phyloP scores from a whole-genome alignment of 805 yeast genomes.

The Kodamaea hsintzibuensis region DNA sequence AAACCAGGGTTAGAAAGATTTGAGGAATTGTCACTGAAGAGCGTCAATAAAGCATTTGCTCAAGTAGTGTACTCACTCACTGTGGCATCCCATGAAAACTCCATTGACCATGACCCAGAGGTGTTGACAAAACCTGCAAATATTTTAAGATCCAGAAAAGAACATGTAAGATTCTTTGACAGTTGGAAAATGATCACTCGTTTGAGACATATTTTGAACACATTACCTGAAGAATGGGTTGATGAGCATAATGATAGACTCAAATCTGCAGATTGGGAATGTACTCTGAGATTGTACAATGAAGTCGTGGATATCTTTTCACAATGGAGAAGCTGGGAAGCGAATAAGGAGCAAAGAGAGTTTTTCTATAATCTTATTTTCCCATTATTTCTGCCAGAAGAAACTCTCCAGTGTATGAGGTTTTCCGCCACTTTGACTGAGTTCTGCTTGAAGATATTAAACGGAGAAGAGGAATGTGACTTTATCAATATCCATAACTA shows the following conservation, averaged over 20 bases:
- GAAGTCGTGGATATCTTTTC: constrained; percentile 61
- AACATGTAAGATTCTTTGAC: constrained; percentile 77
- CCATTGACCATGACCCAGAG: constrained; percentile 79
- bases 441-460: neutral
- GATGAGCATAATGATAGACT: constrained; percentile 30
- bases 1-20: constrained; percentile 20
- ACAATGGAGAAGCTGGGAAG: constrained; percentile 93
- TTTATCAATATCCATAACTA: constrained; percentile 16
- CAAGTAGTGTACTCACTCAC: constrained; percentile 46
- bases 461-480: constrained; percentile 13
- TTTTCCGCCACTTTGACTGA: constrained; percentile 6
- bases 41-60: constrained; percentile 15
- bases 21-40: constrained; percentile 13
- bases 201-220: constrained; percentile 67
- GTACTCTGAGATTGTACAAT: constrained; percentile 53
- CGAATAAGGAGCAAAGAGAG: constrained; percentile 58
- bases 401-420: neutral
- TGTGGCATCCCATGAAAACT: constrained; percentile 37
- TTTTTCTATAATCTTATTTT: constrained; percentile 57
- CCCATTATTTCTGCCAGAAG: neutral
- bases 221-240: constrained; percentile 58
- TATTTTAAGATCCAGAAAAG: constrained; percentile 65
- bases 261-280: constrained; percentile 34
- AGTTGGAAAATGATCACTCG: constrained; percentile 87
- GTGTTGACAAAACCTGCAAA: constrained; percentile 89